phyloP scores from a whole-genome alignment of 495 filamentous ascomycete species.

The Amniculicola lignicola region DNA sequence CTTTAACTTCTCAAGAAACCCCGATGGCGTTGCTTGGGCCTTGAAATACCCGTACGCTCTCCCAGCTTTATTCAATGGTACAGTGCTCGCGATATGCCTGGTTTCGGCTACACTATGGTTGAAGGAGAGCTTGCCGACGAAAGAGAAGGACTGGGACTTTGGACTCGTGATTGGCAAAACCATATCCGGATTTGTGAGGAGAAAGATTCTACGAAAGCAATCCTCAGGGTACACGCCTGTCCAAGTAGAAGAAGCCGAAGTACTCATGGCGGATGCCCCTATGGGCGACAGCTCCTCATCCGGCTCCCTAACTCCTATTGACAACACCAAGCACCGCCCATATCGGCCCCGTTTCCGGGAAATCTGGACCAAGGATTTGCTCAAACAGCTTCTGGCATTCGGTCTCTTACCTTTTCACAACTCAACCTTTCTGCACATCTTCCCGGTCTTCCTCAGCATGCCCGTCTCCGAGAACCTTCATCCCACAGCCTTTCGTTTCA shows the following conservation, averaged over 20 bases:
- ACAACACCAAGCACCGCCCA: conserved; percentile 22
- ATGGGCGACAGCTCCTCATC: conserved; percentile 8
- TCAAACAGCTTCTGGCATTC: conserved; percentile 70
- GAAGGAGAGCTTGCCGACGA: conserved; percentile 17
- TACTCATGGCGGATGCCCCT: conserved; percentile 10
- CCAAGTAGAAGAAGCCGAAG: conserved; percentile 20
- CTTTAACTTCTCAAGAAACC: conserved; percentile 56
- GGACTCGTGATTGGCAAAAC: conserved; percentile 50
- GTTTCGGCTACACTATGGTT: conserved; percentile 53
- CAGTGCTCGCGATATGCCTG: conserved; percentile 69
- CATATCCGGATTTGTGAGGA: conserved; percentile 35
- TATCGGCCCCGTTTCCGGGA: conserved; percentile 57
- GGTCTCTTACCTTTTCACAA: conserved; percentile 71
- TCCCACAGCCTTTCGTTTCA: conserved; percentile 61
- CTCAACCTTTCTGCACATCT: conserved; percentile 62
- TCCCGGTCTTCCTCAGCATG: conserved; percentile 74
- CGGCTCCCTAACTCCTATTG: conserved; percentile 36
- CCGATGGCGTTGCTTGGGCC: conserved; percentile 62
- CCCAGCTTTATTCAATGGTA: conserved; percentile 70
- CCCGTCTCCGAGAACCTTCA: conserved; percentile 53
- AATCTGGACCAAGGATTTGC: conserved; percentile 69
- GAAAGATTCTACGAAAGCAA: conserved; percentile 34
- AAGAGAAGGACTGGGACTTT: conserved; percentile 59
- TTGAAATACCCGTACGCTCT: conserved; percentile 75
- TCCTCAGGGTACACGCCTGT: conserved; percentile 13